Percentiles rank a stretch among this genome's conserved stretches.
These are phyloP conservation scores for Fusarium aywerte DNA, from an alignment of 2,329 filamentous ascomycete species.

Conservation along the genomic window DNA sequence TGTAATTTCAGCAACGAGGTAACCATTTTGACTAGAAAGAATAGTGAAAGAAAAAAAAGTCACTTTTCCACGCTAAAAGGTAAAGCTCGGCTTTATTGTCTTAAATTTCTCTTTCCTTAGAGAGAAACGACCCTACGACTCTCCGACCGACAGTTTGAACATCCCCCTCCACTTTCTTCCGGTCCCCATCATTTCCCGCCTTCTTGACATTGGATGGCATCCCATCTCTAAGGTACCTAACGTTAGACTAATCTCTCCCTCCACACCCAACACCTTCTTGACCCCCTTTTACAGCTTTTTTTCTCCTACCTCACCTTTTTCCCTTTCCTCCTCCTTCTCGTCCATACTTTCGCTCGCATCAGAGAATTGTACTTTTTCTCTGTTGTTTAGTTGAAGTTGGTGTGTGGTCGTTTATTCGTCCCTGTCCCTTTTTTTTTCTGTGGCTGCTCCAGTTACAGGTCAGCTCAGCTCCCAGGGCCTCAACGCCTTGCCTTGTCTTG, in stretches of 20 bases:
- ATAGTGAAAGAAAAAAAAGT: not conserved
- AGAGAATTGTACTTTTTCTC: conserved; percentile 17
- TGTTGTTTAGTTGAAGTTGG: conserved; percentile 35
- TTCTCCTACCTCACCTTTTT: conserved; percentile 18
- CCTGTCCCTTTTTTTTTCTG: conserved; percentile 13
- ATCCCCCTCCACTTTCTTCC: conserved; percentile 39
- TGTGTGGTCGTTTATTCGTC: conserved; percentile 18
- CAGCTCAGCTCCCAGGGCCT: conserved; percentile 21
- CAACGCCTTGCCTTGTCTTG: conserved; percentile 17
- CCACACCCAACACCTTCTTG: conserved; percentile 25
- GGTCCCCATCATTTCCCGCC: conserved; percentile 37
- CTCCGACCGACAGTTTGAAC: conserved; percentile 37
- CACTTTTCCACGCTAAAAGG: conserved; percentile 5
- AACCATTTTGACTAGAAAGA: conserved; percentile 14
- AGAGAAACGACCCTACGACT: not conserved
- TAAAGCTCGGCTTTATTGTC: conserved; percentile 16
- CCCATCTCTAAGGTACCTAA: conserved; percentile 10
- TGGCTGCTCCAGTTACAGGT: conserved; percentile 12
- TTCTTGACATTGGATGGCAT: conserved; percentile 2
- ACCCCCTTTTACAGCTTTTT: conserved; percentile 33
- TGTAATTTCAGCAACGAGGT: conserved; percentile 23
- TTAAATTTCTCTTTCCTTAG: conserved; percentile 8
- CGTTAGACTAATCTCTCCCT: conserved; percentile 22
- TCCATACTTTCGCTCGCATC: conserved; percentile 7
- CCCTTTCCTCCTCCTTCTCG: conserved; percentile 1